Evolutionary conservation across 2,329 filamentous ascomycete genomes (phyloP).

Genomic region (Diaporthe vexans): DNA sequence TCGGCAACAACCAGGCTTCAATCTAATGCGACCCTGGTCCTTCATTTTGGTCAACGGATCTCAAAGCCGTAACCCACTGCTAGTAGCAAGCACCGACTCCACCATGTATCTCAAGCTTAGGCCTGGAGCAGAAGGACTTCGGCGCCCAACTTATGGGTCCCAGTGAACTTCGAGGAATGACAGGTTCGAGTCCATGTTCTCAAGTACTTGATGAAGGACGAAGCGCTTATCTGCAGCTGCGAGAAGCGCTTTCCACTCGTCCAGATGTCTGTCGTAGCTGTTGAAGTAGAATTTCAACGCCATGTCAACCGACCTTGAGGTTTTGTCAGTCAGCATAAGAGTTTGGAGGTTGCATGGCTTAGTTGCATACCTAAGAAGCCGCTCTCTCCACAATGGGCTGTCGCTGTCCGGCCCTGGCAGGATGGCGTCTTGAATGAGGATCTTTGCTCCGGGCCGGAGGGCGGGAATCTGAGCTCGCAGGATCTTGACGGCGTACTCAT

Average conservation of each 20-base stretch:
- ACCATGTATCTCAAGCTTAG: background rate
- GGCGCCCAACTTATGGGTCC: background rate
- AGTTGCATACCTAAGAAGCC: background rate
- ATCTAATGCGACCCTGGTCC: background rate
- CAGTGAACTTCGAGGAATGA: background rate
- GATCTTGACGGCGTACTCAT: conserved; percentile 51
- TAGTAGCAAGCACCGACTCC: background rate
- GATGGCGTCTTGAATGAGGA: background rate
- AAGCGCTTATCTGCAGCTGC: conserved; percentile 1
- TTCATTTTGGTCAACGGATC: background rate
- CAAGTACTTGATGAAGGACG: background rate
- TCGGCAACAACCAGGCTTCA: background rate
- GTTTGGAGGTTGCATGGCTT: background rate
- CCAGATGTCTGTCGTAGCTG: background rate
- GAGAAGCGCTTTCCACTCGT: conserved; percentile 8
- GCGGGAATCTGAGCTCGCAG: conserved; percentile 44
- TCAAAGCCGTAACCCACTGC: background rate
- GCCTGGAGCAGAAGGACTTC: background rate
- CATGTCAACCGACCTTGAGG: background rate
- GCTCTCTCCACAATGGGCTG: background rate
- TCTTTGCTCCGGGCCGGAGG: background rate
- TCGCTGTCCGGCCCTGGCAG: background rate
- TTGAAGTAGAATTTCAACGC: conserved; percentile 5
- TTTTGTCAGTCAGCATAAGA: background rate
- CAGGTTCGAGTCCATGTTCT: background rate